Evolutionary conservation across 805 yeast genomes (phyloP).

Genomic region (Starmerella powellii): DNA sequence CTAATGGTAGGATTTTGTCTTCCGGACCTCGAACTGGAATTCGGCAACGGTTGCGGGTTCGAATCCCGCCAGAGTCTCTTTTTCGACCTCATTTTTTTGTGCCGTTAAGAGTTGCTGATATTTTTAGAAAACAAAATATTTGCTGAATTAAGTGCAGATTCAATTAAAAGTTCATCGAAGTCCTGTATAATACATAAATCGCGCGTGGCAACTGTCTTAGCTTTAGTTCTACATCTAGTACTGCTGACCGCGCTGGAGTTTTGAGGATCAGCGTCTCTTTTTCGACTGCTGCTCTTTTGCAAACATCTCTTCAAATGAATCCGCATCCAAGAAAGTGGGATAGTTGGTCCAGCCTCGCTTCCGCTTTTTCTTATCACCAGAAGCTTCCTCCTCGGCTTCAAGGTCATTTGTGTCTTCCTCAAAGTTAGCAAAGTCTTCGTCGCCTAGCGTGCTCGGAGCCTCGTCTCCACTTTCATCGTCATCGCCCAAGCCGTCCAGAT

Average conservation of each 20-base stretch:
- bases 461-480: constrained; percentile 46
- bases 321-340: constrained; percentile 25
- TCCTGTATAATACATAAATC: no score
- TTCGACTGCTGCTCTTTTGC: neutral
- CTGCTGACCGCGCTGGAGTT: no score
- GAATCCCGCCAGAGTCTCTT: neutral
- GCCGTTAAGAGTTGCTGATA: no score
- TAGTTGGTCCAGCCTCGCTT: constrained; percentile 22
- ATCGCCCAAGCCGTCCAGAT: constrained; percentile 52
- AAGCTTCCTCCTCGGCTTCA: constrained; percentile 4
- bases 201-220: no score
- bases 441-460: neutral
- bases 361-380: constrained; percentile 15
- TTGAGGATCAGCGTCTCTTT: constrained; percentile 7
- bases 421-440: constrained; percentile 14
- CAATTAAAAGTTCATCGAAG: no score
- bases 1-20: no score
- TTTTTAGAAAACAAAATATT: neutral
- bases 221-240: no score
- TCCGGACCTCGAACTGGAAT: no score
- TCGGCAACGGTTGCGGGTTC: no score
- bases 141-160: no score
- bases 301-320: constrained; percentile 22
- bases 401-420: constrained; percentile 1
- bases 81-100: neutral